Percentiles rank a stretch among this genome's conserved stretches.
phyloP scores from a whole-genome alignment of 2,329 filamentous ascomycete genomes.

The Madurella fahalii region DNA sequence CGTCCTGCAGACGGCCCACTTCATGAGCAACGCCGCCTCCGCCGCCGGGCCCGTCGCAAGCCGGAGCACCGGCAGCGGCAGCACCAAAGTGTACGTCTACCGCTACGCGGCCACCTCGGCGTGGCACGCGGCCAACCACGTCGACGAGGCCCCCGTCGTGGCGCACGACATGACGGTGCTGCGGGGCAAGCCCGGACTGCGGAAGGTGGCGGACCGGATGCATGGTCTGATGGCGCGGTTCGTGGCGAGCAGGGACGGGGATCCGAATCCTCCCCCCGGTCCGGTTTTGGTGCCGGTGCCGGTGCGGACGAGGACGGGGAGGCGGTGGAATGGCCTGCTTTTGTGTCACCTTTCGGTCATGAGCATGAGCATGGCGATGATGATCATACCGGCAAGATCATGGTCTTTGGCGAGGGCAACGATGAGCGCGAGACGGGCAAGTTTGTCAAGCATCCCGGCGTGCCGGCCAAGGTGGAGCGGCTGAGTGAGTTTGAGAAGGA shows the following conservation, averaged over 20 bases:
- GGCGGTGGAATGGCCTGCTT: conserved; percentile 39
- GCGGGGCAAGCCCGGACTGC: conserved; percentile 34
- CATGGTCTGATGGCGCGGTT: conserved; percentile 41
- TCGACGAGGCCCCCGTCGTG: conserved; percentile 42
- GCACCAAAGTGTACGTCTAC: conserved; percentile 48
- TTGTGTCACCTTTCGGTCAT: conserved; percentile 37
- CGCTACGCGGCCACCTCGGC: conserved; percentile 51
- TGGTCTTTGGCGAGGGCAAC: conserved; percentile 59
- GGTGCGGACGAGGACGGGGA: not conserved
- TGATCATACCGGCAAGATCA: conserved; percentile 34
- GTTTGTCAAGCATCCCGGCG: conserved; percentile 36
- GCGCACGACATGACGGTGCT: conserved; percentile 40
- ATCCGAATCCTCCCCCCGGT: conserved; percentile 14
- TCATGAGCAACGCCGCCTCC: conserved; percentile 30
- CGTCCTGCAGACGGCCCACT: conserved; percentile 55
- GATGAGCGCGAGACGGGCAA: conserved; percentile 42
- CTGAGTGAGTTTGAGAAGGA: conserved; percentile 42
- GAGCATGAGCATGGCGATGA: conserved; percentile 7
- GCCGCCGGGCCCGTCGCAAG: no score
- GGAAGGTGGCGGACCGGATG: conserved; percentile 39
- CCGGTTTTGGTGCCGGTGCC: not conserved
- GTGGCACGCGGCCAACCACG: conserved; percentile 43
- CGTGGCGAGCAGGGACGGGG: conserved; percentile 21
- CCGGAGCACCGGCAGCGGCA: conserved; percentile 8
- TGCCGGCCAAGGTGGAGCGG: conserved; percentile 39